phyloP scores from a whole-genome alignment of 495 filamentous ascomycete genomes.

The Penicillium verhagenii region DNA sequence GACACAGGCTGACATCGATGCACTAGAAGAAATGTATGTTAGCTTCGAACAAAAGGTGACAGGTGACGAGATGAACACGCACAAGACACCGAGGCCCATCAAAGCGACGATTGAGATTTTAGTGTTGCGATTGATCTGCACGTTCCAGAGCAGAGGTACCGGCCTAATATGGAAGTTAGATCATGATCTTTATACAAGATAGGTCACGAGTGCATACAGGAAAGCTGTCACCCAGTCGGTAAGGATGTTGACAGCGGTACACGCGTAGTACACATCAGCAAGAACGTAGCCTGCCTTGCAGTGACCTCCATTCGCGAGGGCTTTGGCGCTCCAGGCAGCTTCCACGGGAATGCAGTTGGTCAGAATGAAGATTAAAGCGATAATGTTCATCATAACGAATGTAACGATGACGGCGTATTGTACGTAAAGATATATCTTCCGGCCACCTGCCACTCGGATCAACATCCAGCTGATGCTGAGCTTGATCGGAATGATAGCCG shows the following conservation, averaged over 20 bases:
- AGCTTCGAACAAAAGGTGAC: neutral
- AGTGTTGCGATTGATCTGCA: constrained; percentile 45
- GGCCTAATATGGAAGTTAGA: constrained; percentile 21
- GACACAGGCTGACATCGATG: constrained; percentile 23
- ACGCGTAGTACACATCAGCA: constrained; percentile 26
- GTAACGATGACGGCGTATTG: constrained; percentile 21
- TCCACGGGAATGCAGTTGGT: constrained; percentile 24
- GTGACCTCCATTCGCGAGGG: constrained; percentile 16
- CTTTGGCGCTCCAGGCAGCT: constrained; percentile 19
- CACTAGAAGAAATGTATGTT: constrained; percentile 3
- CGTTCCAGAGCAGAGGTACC: constrained; percentile 47
- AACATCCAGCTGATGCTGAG: constrained; percentile 31
- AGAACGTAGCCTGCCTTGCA: constrained; percentile 23
- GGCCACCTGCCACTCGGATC: constrained; percentile 25
- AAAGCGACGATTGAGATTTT: constrained; percentile 47
- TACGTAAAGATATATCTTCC: constrained; percentile 19
- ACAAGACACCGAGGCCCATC: constrained; percentile 52
- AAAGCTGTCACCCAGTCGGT: constrained; percentile 43
- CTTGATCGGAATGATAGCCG: constrained; percentile 30
- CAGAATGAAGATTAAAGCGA: constrained; percentile 26
- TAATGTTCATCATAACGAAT: constrained; percentile 22
- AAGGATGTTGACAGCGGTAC: constrained; percentile 25
- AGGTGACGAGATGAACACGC: constrained; percentile 10
- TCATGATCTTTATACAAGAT: neutral
- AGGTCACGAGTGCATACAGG: constrained; percentile 32